Evolutionary conservation across 768 basidiomycete genomes (phyloP).

Genomic region (Trametes cubensis): DNA sequence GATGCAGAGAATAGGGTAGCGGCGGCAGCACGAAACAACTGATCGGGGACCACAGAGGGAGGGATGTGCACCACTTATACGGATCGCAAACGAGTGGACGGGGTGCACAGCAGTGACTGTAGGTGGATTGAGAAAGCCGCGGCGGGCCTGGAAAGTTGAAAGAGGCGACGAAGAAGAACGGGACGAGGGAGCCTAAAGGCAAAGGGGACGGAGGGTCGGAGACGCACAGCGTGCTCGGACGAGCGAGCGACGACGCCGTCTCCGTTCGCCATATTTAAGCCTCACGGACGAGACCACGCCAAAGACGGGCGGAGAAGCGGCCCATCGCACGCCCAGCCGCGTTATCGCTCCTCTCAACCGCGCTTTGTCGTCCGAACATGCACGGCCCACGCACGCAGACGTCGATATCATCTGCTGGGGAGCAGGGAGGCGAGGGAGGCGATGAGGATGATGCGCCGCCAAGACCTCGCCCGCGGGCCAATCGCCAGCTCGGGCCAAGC

Average conservation of each 20-base stretch:
- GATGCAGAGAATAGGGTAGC: not conserved
- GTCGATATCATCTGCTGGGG: not conserved
- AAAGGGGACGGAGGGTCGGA: constrained; percentile 17
- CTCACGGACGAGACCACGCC: constrained; percentile 8
- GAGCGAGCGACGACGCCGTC: not conserved
- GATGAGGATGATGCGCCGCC: constrained; percentile 3
- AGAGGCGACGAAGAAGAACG: not conserved
- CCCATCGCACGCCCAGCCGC: constrained; percentile 11
- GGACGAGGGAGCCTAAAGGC: not conserved
- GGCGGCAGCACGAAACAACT: too few relatives aligned
- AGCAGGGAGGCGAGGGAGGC: not conserved
- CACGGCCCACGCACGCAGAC: not conserved
- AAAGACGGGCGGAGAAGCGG: not conserved
- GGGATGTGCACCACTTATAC: constrained; percentile 6
- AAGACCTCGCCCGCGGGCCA: constrained; percentile 17
- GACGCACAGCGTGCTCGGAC: constrained; percentile 26
- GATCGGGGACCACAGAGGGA: not conserved
- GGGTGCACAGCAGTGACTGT: not conserved
- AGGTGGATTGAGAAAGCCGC: not conserved
- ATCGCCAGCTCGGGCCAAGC: constrained; percentile 20
- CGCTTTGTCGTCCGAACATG: not conserved
- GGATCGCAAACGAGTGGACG: constrained; percentile 8
- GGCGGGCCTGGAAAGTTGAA: constrained; percentile 14
- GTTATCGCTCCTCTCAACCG: not conserved
- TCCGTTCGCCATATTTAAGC: constrained; percentile 3